Base-by-base conservation (phyloP, 441 rosid species). In the Corymbia citriodora region DNA sequence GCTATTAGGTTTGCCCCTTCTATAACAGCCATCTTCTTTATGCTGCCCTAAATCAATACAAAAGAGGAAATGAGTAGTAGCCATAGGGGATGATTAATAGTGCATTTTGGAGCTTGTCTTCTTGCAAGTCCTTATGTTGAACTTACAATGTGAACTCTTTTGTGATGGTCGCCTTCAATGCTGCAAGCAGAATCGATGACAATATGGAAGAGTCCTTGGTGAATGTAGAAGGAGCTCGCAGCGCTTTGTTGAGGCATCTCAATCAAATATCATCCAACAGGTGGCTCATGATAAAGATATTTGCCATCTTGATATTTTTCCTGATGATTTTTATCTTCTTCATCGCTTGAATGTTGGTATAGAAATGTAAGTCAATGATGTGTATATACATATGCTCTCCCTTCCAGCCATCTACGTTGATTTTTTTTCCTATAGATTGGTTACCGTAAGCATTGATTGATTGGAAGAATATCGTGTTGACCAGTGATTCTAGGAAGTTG, bases 241-340 rank as follows among this genome's bases (percentile, higher is more conserved):
- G 92, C 87, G 93, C 99, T 92, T 93, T 97, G n/a, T 90, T 98
- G 92, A 96, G 95, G 92, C 95, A 96, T 94, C 98, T 98, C 90
- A 98, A 94, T 92, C 94, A 93, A 92, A 96, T 96, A 91, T 96
- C 99, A 70, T 97, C 99, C 88, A 98, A 96, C 90, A 92, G 99
- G 94, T 98, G 99, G 99, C 98, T 98, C 89, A 88, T 96, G 94
- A 94, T 97, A 94, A 98, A 98, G 94, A 94, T 97, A 90, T 98
- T 98, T 89, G 95, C 95, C 36, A 79, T 97, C 61, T 87, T 98
- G 85, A 94, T 96, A 87, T 90, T 97, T 89, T 96, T 97, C 93
- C 93, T 97, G 87, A 91, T 93, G 87, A 91, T 97, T 88, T 95
- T 95, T 92, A 89, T 97, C 90, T 90, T 95, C 93, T 95, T 97